These are phyloP conservation scores for Paraphoma chrysanthemicola DNA, from an alignment of 2,329 filamentous ascomycete genomes.

Conservation along the genomic window DNA sequence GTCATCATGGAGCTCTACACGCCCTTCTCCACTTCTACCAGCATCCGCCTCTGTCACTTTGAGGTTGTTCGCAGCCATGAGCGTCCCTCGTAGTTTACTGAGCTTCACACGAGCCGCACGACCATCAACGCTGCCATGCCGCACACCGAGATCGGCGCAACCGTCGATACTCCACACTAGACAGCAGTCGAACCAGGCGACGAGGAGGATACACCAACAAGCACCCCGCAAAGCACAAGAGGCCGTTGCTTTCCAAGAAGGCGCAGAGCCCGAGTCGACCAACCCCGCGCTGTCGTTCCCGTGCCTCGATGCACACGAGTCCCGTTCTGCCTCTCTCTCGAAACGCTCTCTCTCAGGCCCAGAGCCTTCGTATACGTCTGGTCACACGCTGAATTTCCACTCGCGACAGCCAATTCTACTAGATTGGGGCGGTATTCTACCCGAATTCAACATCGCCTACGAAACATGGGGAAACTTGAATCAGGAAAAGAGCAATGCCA, in stretches of 20 bases:
- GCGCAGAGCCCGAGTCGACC: slow-evolving; percentile 39
- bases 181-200: slow-evolving; percentile 30
- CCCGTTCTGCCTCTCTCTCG: slow-evolving; percentile 70
- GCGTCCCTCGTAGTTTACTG: slow-evolving; percentile 36
- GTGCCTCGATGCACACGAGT: slow-evolving; percentile 51
- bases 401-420: slow-evolving; percentile 78
- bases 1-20: slow-evolving; percentile 20
- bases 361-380: slow-evolving; percentile 92
- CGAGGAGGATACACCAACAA: slow-evolving; percentile 40
- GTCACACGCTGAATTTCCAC: slow-evolving; percentile 79
- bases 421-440: slow-evolving; percentile 94
- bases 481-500: slow-evolving; percentile 81
- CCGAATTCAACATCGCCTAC: slow-evolving; percentile 88
- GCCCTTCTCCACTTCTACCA: slow-evolving; percentile 11
- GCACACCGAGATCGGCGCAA: slow-evolving; percentile 12
- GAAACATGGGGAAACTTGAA: slow-evolving; percentile 91
- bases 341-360: slow-evolving; percentile 76
- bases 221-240: slow-evolving; percentile 32
- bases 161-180: slow-evolving; percentile 15
- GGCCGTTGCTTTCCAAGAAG: slow-evolving; percentile 26
- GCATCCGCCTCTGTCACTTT: slow-evolving; percentile 3
- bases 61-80: slow-evolving; percentile 30
- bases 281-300: slow-evolving; percentile 52
- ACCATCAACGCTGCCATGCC: slow-evolving; percentile 9
- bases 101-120: slow-evolving; percentile 28